Evolutionary conservation across 2,329 filamentous ascomycete species (phyloP).

Genomic region (Penicillium decumbens): DNA sequence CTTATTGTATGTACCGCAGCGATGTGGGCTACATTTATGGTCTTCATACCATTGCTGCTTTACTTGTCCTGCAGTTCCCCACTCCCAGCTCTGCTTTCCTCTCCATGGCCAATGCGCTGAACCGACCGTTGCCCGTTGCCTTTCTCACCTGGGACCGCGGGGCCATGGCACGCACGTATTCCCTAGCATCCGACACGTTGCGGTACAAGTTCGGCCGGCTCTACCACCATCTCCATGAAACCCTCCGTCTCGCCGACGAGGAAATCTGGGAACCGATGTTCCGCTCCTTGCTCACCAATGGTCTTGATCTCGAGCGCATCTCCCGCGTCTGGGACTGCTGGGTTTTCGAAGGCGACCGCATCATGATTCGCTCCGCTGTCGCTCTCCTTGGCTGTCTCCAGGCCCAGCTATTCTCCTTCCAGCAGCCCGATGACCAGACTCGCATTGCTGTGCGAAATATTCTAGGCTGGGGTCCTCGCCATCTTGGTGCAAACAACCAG

Average conservation of each 20-base stretch:
- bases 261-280: slow-evolving; percentile 53
- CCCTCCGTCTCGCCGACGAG: slow-evolving; percentile 37
- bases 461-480: slow-evolving; percentile 37
- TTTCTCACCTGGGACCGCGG: slow-evolving; percentile 56
- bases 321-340: slow-evolving; percentile 59
- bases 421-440: slow-evolving; percentile 35
- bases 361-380: slow-evolving; percentile 44
- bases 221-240: slow-evolving; percentile 49
- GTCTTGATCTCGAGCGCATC: slow-evolving; percentile 50
- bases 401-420: slow-evolving; percentile 40
- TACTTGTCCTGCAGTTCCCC: slow-evolving; percentile 55
- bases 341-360: slow-evolving; percentile 56
- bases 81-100: slow-evolving; percentile 53
- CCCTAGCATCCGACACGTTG: slow-evolving; percentile 53
- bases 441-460: slow-evolving; percentile 32
- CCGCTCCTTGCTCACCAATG: slow-evolving; percentile 50
- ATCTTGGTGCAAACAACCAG: slow-evolving; percentile 25
- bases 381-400: slow-evolving; percentile 44
- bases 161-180: slow-evolving; percentile 54
- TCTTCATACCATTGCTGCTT: slow-evolving; percentile 56
- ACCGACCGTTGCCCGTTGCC: slow-evolving; percentile 56
- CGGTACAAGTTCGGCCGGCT: slow-evolving; percentile 56
- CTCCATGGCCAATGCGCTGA: slow-evolving; percentile 57
- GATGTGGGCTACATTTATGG: slow-evolving; percentile 59
- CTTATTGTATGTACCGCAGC: slow-evolving; percentile 60